Conservation (phyloP, 2,329 filamentous ascomycete species). For the Amesomyces nigricolor region DNA sequence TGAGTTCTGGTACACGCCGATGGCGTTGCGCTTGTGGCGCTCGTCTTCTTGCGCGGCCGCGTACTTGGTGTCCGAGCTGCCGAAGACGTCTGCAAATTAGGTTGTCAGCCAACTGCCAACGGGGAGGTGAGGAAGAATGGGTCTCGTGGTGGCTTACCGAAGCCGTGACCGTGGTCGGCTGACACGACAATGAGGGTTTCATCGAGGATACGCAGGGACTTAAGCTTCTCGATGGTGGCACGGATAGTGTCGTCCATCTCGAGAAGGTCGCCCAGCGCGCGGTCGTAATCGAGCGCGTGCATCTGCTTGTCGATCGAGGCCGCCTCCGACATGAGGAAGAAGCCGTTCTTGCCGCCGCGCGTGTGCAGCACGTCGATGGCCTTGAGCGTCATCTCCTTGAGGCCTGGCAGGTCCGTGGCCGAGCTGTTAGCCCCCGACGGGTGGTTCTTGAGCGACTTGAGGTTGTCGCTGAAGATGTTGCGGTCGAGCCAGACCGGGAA, state of each 20-base stretch:
- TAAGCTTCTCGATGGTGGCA: constrained; percentile 66
- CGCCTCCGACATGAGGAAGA: constrained; percentile 83
- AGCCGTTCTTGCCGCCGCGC: constrained; percentile 63
- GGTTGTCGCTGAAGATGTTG: constrained; percentile 70
- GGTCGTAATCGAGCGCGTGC: constrained; percentile 80
- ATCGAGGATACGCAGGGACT: constrained; percentile 59
- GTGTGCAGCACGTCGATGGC: constrained; percentile 72
- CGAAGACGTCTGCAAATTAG: constrained; percentile 52
- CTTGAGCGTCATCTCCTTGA: constrained; percentile 88
- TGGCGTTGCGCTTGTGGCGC: constrained; percentile 67
- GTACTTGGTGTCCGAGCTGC: constrained; percentile 75
- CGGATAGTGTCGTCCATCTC: constrained; percentile 80
- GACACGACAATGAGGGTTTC: constrained; percentile 76
- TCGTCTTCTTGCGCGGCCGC: constrained; percentile 58
- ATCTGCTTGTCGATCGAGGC: constrained; percentile 88
- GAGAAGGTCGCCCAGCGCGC: constrained; percentile 75
- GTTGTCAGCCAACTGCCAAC: neutral
- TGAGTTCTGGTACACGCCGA: constrained; percentile 68
- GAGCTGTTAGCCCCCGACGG: constrained; percentile 59
- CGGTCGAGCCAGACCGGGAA: constrained; percentile 83
- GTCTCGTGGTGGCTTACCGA: constrained; percentile 41
- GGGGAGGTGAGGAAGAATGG: neutral
- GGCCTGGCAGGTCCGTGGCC: constrained; percentile 70
- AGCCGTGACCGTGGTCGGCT: constrained; percentile 85
- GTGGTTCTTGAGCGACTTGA: constrained; percentile 60